Evolutionary conservation across 352 stramenopile genomes (phyloP).

Genomic region (Blastocystis sp.): DNA sequence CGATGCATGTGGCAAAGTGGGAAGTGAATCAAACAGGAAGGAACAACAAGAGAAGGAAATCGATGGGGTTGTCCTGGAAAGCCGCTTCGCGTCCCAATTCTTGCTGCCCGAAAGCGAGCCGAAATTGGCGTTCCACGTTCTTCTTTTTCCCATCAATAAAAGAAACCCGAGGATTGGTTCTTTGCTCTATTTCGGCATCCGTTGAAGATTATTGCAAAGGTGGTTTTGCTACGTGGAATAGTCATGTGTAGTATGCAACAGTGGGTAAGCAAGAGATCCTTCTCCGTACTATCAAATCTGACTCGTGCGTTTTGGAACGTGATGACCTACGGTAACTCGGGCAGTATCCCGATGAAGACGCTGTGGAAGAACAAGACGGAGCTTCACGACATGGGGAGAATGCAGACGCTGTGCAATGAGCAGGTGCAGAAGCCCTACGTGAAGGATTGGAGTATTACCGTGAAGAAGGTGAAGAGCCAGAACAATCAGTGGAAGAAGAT

Average conservation of each 20-base stretch:
- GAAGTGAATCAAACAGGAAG: too few species aligned
- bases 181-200: too few species aligned
- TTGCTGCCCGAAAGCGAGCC: too few species aligned
- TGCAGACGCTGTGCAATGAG: not conserved
- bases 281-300: slow-evolving; percentile 36
- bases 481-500: slow-evolving; percentile 41
- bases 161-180: too few species aligned
- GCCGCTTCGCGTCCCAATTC: too few species aligned
- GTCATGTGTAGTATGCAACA: slow-evolving; percentile 26
- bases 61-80: too few species aligned
- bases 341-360: slow-evolving; percentile 59
- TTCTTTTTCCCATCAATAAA: too few species aligned
- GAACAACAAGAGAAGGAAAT: too few species aligned
- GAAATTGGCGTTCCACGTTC: too few species aligned
- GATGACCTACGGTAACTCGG: slow-evolving; percentile 50
- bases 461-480: slow-evolving; percentile 39
- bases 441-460: slow-evolving; percentile 52
- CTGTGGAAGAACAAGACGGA: slow-evolving; percentile 62
- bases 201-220: too few species aligned
- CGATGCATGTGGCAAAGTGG: too few species aligned
- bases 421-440: slow-evolving; percentile 34
- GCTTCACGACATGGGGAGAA: slow-evolving; percentile 37
- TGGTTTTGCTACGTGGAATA: too few species aligned
- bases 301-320: slow-evolving; percentile 56
- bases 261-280: slow-evolving; percentile 62